Percentiles rank a stretch among this genome's conserved stretches.
These are phyloP conservation scores for Marasmius fiardii DNA, from an alignment of 1,284 basidiomycete species.

Conservation along the genomic window DNA sequence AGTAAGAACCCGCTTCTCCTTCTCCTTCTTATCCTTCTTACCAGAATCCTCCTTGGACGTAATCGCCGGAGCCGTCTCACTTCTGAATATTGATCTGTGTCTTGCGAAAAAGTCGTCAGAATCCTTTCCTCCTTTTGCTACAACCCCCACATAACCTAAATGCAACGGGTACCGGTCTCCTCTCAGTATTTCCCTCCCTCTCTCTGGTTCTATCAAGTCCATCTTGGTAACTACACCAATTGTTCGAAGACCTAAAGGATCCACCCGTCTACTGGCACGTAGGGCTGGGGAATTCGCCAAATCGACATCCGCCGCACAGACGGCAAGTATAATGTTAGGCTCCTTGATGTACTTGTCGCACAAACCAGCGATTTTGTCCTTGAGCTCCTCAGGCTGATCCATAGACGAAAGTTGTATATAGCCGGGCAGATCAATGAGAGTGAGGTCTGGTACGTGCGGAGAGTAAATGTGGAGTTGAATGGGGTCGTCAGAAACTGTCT, in stretches of 20 bases:
- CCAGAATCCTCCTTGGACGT: constrained; percentile 54
- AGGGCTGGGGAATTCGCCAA: constrained; percentile 97
- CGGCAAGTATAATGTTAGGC: constrained; percentile 97
- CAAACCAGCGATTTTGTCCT: constrained; percentile 86
- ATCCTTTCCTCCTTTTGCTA: constrained; percentile 69
- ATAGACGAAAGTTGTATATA: constrained; percentile 95
- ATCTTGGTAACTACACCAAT: constrained; percentile 99
- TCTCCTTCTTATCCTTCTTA: constrained; percentile 80
- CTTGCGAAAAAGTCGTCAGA: constrained; percentile 74
- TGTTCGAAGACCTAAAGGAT: constrained; percentile 91
- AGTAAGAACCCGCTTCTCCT: constrained; percentile 66
- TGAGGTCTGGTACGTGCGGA: constrained; percentile 93
- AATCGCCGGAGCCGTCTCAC: not conserved
- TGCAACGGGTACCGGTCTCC: constrained; percentile 97
- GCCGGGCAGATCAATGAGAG: constrained; percentile 95
- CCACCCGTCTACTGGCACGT: constrained; percentile 89
- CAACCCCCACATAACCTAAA: constrained; percentile 97
- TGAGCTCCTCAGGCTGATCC: constrained; percentile 94
- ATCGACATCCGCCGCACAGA: constrained; percentile 98
- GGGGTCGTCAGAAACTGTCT: constrained; percentile 92
- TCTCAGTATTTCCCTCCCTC: constrained; percentile 78
- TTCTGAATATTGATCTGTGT: constrained; percentile 28
- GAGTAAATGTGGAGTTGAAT: constrained; percentile 98
- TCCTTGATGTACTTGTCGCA: constrained; percentile 98
- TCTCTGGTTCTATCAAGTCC: constrained; percentile 89